Conservation (phyloP, 2,329 filamentous ascomycete species). For the Tolypocladium inflatum region DNA sequence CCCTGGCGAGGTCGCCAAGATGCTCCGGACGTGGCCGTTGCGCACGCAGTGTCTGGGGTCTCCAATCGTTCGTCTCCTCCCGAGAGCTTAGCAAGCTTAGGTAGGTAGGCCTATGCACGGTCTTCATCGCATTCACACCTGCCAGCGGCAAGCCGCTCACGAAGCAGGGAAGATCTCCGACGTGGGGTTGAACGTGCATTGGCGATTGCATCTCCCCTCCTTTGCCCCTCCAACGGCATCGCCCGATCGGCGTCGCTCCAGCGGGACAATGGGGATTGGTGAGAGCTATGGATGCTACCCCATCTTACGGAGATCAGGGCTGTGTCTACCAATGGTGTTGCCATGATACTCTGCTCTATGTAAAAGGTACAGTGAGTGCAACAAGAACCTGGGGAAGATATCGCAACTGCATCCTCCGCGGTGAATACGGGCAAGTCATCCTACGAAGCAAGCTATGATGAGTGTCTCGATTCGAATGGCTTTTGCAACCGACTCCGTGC, state of each 20-base stretch:
- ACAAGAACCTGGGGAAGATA: no score
- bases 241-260: neutral
- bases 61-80: neutral
- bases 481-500: no score
- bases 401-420: no score
- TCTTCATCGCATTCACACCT: neutral
- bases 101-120: slow-evolving; percentile 1
- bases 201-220: neutral
- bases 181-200: neutral
- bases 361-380: no score
- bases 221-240: neutral
- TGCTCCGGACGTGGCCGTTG: neutral
- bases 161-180: neutral
- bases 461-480: no score
- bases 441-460: no score
- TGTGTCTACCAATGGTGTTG: neutral
- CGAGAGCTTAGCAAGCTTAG: neutral
- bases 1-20: neutral
- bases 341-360: neutral
- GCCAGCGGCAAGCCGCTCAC: neutral
- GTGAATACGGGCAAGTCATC: no score
- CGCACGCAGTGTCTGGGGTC: neutral
- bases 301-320: neutral
- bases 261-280: neutral
- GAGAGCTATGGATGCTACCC: neutral